Percentiles rank a stretch among this genome's conserved stretches.
phyloP scores from a whole-genome alignment of 306 rosid species.

The Senna siamea region DNA sequence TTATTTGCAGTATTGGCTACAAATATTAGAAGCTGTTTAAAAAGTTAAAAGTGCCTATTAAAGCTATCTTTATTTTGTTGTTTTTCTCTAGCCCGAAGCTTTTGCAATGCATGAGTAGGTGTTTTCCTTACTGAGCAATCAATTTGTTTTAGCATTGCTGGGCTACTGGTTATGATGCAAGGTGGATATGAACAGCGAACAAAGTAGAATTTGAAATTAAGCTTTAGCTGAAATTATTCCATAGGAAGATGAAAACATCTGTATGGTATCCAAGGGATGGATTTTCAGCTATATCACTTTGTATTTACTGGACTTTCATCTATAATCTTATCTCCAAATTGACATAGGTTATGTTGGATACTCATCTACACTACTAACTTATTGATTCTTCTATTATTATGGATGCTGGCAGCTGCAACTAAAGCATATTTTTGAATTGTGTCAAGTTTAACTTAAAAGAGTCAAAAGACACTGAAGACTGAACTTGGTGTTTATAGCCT shows the following conservation, averaged over 20 bases:
- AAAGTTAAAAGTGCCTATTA: background rate
- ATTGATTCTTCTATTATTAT: background rate
- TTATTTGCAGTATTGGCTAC: conserved; percentile 1
- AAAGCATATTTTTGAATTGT: background rate
- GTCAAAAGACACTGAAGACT: background rate
- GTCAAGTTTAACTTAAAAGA: background rate
- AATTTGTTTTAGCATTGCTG: conserved; percentile 15
- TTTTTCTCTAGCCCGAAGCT: background rate
- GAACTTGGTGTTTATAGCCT: conserved; percentile 17
- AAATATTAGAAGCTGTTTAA: background rate
- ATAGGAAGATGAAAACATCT: background rate
- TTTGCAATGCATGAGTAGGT: conserved; percentile 8
- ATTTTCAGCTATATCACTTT: background rate
- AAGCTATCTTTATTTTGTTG: background rate
- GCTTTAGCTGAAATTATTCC: background rate
- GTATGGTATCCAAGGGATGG: background rate
- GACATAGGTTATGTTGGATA: conserved; percentile 1
- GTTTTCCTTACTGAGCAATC: background rate
- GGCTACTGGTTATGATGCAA: background rate
- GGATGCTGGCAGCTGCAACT: background rate
- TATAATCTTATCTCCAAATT: background rate
- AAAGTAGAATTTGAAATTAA: background rate
- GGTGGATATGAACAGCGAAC: background rate
- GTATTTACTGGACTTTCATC: background rate
- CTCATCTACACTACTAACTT: background rate